A percentile compares a stretch with the other conserved stretches of the same genome.
These are phyloP conservation scores for Patellifolia procumbens DNA, from an alignment of 179 eudicot species.

Conservation along the genomic window DNA sequence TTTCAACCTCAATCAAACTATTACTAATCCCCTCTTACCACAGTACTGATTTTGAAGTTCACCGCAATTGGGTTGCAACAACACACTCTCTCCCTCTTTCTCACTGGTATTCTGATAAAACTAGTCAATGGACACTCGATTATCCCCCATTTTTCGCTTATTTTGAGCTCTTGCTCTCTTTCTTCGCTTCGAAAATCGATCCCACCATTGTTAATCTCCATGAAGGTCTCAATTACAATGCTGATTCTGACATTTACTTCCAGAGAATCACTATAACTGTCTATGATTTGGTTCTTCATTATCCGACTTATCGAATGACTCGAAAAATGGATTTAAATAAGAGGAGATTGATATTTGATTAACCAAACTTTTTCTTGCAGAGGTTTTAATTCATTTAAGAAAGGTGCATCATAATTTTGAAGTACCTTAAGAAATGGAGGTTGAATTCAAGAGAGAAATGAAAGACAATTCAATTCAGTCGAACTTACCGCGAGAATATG, in stretches of 20 bases:
- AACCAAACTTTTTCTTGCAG: too few species aligned
- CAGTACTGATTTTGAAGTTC: constrained; percentile 95
- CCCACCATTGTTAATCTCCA: constrained; percentile 63
- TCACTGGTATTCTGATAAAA: constrained; percentile 73
- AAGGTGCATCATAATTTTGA: too few species aligned
- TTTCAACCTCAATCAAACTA: constrained; percentile 61
- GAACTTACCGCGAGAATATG: too few species aligned
- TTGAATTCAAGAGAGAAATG: too few species aligned
- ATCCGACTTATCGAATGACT: constrained; percentile 44
- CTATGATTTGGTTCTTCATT: constrained; percentile 50
- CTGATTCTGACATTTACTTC: constrained; percentile 43
- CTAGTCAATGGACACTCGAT: constrained; percentile 89
- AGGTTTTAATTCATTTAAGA: too few species aligned
- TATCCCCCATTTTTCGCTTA: constrained; percentile 93
- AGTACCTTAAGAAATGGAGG: too few species aligned
- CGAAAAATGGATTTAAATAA: constrained; percentile 27
- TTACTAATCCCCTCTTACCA: constrained; percentile 78
- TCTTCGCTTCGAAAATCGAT: constrained; percentile 51
- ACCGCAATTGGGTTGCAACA: constrained; percentile 88
- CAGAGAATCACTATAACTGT: constrained; percentile 61
- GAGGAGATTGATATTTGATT: constrained; percentile 56
- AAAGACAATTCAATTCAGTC: too few species aligned
- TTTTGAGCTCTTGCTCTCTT: constrained; percentile 65
- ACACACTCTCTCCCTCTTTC: constrained; percentile 71
- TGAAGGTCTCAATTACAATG: constrained; percentile 57